Evolutionary conservation across 352 stramenopile species (phyloP).

Genomic region (Phytophthora cactorum): DNA sequence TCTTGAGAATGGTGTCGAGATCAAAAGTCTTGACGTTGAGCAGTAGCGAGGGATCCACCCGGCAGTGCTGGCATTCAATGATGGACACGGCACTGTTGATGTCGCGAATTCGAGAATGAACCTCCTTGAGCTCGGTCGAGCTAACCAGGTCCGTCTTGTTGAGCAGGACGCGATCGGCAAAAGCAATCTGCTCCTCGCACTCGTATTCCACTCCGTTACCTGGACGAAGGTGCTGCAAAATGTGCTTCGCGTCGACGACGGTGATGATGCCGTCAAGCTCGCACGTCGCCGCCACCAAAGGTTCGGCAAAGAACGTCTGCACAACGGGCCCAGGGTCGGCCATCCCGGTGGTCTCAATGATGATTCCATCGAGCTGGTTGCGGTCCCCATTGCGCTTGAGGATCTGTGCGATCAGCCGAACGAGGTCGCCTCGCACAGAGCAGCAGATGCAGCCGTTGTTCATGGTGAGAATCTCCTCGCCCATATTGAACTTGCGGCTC

Average conservation of each 20-base stretch:
- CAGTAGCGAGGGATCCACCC: constrained; percentile 44
- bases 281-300: constrained; percentile 76
- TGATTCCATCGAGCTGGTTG: constrained; percentile 73
- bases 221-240: constrained; percentile 77
- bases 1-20: constrained; percentile 55
- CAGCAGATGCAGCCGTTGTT: constrained; percentile 98
- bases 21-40: constrained; percentile 60
- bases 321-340: constrained; percentile 90
- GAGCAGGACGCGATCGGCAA: constrained; percentile 95
- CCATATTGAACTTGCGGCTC: constrained; percentile 55
- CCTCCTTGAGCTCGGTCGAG: constrained; percentile 61
- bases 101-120: constrained; percentile 40
- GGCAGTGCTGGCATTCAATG: constrained; percentile 55
- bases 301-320: constrained; percentile 94
- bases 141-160: constrained; percentile 97
- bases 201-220: constrained; percentile 72
- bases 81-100: constrained; percentile 63
- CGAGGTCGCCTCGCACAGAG: constrained; percentile 90
- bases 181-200: constrained; percentile 95
- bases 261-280: constrained; percentile 95
- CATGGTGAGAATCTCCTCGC: constrained; percentile 89
- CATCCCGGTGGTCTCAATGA: constrained; percentile 92
- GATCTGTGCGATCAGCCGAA: constrained; percentile 62
- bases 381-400: constrained; percentile 50
- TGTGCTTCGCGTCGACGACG: constrained; percentile 95